Percentiles rank a stretch among this genome's conserved stretches.
These are phyloP conservation scores for Globisporangium takayamanum DNA, from an alignment of 352 stramenopile genomes.

Conservation along the genomic window DNA sequence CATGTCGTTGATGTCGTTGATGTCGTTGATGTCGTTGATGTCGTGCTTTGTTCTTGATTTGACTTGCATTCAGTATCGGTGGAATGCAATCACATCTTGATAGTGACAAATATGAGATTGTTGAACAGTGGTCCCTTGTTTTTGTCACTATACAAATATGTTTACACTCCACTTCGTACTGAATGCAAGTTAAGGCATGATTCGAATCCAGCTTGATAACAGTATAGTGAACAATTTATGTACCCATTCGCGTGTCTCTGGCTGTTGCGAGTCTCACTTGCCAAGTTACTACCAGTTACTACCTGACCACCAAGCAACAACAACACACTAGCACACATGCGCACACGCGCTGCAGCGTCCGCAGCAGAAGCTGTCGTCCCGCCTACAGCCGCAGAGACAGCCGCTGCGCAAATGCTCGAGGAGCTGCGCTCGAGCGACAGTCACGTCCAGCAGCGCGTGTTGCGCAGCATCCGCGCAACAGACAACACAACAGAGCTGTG, in stretches of 20 bases:
- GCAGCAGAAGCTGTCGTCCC: too few species aligned
- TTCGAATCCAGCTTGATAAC: too few species aligned
- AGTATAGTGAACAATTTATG: background rate
- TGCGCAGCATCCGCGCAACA: background rate
- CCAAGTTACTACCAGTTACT: background rate
- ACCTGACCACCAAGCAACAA: background rate
- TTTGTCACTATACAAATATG: too few species aligned
- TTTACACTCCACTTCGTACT: too few species aligned
- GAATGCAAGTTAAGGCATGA: too few species aligned
- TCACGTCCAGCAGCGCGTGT: background rate
- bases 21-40: background rate
- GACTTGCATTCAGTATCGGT: background rate
- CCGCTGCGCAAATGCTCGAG: background rate
- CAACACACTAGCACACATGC: too few species aligned
- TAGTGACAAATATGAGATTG: too few species aligned
- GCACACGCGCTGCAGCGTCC: too few species aligned
- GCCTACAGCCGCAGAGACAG: too few species aligned
- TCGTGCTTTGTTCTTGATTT: background rate
- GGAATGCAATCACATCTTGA: too few species aligned
- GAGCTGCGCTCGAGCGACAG: background rate
- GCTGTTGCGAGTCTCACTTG: background rate
- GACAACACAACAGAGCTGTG: background rate
- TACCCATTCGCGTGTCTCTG: background rate
- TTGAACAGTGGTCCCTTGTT: too few species aligned
- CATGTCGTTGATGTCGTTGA: constrained; percentile 25